Conservation (phyloP, 2,329 filamentous ascomycete genomes). For the Trichoderma guizhouense region DNA sequence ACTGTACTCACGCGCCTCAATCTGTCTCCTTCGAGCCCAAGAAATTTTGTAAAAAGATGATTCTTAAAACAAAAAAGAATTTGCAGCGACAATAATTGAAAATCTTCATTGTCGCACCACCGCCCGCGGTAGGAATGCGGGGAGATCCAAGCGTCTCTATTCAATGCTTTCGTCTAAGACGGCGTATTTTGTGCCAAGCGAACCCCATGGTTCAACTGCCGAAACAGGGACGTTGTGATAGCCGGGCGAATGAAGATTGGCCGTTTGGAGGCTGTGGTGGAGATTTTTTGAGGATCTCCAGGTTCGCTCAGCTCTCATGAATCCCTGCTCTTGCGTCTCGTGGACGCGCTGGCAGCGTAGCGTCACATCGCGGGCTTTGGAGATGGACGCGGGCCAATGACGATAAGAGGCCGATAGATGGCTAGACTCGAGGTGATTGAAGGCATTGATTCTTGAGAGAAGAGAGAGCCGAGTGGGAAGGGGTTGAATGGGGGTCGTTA, state of each 20-base stretch:
- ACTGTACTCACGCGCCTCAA: not conserved
- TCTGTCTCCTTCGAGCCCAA: not conserved
- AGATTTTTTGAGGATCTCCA: not conserved
- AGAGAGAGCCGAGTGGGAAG: not conserved
- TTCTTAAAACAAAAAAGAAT: not conserved
- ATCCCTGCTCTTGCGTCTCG: slow-evolving; percentile 5
- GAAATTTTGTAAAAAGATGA: not conserved
- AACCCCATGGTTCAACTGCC: slow-evolving; percentile 4
- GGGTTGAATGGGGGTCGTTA: not conserved
- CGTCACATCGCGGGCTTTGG: not conserved
- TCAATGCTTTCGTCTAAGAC: not conserved
- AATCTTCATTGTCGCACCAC: not conserved
- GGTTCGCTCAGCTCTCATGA: not conserved
- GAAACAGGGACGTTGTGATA: not conserved
- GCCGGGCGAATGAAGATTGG: not conserved
- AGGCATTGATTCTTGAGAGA: not conserved
- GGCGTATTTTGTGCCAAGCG: not conserved
- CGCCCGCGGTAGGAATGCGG: not conserved
- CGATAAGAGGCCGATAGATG: not conserved
- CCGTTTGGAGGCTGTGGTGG: not conserved
- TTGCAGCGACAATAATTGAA: not conserved
- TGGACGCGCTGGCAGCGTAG: not conserved
- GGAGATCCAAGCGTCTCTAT: not conserved
- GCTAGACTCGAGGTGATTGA: not conserved
- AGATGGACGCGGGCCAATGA: not conserved